These are phyloP conservation scores for Fereydounia khargensis DNA, from an alignment of 1,284 basidiomycete species.

Conservation along the genomic window DNA sequence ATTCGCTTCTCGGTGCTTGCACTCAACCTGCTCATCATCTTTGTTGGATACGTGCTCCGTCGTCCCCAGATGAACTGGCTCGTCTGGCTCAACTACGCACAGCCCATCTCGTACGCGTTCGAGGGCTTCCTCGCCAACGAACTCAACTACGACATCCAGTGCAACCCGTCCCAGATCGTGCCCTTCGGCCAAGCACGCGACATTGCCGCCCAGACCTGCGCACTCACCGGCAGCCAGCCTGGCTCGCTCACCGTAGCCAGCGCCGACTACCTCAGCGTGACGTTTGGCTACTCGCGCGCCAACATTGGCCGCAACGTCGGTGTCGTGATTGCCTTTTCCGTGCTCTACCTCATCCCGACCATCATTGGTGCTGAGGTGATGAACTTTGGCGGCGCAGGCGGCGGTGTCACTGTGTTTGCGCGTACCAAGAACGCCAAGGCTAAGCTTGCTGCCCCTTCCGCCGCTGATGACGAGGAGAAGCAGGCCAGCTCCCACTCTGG, in stretches of 20 bases:
- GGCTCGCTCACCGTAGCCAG: slow-evolving; percentile 60
- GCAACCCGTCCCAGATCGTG: slow-evolving; percentile 18
- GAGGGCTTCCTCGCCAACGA: slow-evolving; percentile 64
- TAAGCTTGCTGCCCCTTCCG: slow-evolving; percentile 2
- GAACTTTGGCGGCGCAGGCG: slow-evolving; percentile 32
- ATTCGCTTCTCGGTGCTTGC: slow-evolving; percentile 34
- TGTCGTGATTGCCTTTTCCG: slow-evolving; percentile 57
- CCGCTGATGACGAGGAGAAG: slow-evolving; percentile 17
- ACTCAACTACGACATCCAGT: slow-evolving; percentile 53
- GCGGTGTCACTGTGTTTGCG: slow-evolving; percentile 51
- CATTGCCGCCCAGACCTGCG: slow-evolving; percentile 56
- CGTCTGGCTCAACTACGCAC: slow-evolving; percentile 65
- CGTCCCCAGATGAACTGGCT: slow-evolving; percentile 64
- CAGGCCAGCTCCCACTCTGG: slow-evolving; percentile 3
- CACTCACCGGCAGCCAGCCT: slow-evolving; percentile 58
- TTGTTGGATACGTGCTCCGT: slow-evolving; percentile 63
- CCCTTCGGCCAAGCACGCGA: slow-evolving; percentile 11
- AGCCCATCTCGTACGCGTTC: slow-evolving; percentile 71
- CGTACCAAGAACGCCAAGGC: slow-evolving; percentile 20
- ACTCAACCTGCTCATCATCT: slow-evolving; percentile 31
- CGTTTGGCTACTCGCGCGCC: slow-evolving; percentile 66
- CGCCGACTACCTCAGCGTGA: slow-evolving; percentile 62
- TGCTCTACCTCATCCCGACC: slow-evolving; percentile 42
- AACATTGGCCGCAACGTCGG: slow-evolving; percentile 61
- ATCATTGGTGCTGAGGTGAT: slow-evolving; percentile 42